Base-by-base conservation (phyloP, 331 rosid species). In the Stylosanthes scabra region DNA sequence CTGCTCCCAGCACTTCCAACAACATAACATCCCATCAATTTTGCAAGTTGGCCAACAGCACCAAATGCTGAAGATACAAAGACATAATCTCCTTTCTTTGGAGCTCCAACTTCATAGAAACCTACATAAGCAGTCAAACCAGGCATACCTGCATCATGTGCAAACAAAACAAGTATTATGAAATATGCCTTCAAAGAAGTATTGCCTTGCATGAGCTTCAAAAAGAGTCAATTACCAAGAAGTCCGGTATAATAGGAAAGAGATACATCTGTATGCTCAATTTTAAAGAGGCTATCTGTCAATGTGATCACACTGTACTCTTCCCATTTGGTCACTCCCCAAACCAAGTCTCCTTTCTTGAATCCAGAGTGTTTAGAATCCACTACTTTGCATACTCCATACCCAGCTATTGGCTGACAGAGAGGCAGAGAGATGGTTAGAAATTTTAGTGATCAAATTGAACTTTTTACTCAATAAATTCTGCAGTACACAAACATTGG, bases 241-340 rank as follows among this genome's bases (percentile, higher is more conserved):
- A 83, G 42, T 65, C 86, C 86, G n/a, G 78, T 83, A 14, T 78
- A 83, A 70, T 78, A 79, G 56, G 83, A 78, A 70, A 83, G 77
- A 5, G 86, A 81, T 6, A 83, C 76, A 70, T 83, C 83, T 11
- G 68, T 15, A 44, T 83, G 81, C 68, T 83, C 83, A 70, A 83
- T 78, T 66, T 83, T 78, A 78, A 83, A 70, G 69, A 83, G 62
- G 44, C 61, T 70, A 9, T 65, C 65, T 34, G 78, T 74, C 52
- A 3, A 50, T 46, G 83, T 82, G 11, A 78, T 58, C 63, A 83
- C 41, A 52, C 86, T 83, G 15, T 78, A 78, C 56, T 83, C 83
- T 74, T 83, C 86, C 86, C 86, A 78, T 70, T 78, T 74, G 68
- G 86, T 83, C 37, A 83, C 55, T 70, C 86, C 83, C 81, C 86